Evolutionary conservation across 805 yeast species (phyloP).

Genomic region (Kregervanrija pseudodelftensis): DNA sequence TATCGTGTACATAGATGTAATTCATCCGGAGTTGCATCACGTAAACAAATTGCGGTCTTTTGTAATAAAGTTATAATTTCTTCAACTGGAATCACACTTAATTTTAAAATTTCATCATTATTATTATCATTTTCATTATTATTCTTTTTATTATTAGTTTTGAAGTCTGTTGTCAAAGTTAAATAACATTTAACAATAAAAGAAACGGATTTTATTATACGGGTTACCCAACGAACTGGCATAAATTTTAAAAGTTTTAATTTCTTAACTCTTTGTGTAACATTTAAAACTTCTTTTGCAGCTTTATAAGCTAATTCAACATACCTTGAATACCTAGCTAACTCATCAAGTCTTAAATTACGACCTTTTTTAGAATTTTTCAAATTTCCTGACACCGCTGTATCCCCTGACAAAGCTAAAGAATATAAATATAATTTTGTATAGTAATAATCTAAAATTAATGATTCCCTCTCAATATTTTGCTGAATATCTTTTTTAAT

Average conservation of each 20-base stretch:
- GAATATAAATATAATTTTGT: conserved; percentile 81
- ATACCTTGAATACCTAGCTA: conserved; percentile 65
- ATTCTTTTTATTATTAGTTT: conserved; percentile 1
- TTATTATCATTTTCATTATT: conserved; percentile 1
- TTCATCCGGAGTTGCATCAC: conserved; percentile 87
- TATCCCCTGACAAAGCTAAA: conserved; percentile 56
- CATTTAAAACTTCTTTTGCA: conserved; percentile 70
- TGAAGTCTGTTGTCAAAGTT: conserved; percentile 39
- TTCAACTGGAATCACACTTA: conserved; percentile 62
- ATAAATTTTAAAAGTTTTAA: conserved; percentile 60
- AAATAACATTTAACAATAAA: conserved; percentile 81
- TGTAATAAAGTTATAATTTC: conserved; percentile 64
- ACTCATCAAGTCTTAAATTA: conserved; percentile 55
- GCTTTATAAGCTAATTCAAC: conserved; percentile 78
- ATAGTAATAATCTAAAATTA: conserved; percentile 78
- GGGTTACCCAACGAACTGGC: conserved; percentile 90
- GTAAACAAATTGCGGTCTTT: conserved; percentile 61
- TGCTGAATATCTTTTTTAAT: conserved; percentile 31
- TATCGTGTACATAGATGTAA: conserved; percentile 77
- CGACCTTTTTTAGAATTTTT: conserved; percentile 21
- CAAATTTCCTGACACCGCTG: conserved; percentile 27
- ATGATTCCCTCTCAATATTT: conserved; percentile 56
- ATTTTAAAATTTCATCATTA: conserved; percentile 31
- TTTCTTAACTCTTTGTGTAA: conserved; percentile 63
- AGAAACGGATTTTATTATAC: conserved; percentile 83